Conservation (phyloP, 2,329 filamentous ascomycete species). For the Cercospora zeina region DNA sequence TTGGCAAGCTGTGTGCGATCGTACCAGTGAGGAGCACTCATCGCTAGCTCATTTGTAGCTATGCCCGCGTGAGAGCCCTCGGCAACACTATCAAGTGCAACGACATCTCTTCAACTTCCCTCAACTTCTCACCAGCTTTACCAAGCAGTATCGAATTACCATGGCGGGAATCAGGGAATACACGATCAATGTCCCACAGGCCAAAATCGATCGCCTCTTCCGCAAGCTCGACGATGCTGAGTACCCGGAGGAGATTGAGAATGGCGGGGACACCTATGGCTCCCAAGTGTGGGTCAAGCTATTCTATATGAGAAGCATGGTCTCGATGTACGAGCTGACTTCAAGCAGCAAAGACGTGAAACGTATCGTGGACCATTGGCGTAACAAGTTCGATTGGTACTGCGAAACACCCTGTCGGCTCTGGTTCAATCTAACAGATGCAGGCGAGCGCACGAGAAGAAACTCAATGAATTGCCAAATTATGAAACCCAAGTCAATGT, state of each 20-base stretch:
- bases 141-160: neutral
- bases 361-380: slow-evolving; percentile 60
- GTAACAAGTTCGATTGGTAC: slow-evolving; percentile 59
- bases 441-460: slow-evolving; percentile 55
- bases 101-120: neutral
- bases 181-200: slow-evolving; percentile 23
- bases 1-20: slow-evolving; percentile 12
- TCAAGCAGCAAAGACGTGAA: slow-evolving; percentile 53
- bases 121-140: neutral
- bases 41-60: neutral
- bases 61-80: slow-evolving; percentile 12
- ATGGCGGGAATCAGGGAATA: slow-evolving; percentile 25
- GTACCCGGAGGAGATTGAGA: slow-evolving; percentile 27
- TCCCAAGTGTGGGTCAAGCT: slow-evolving; percentile 49
- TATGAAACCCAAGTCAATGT: slow-evolving; percentile 57
- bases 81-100: neutral
- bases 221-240: slow-evolving; percentile 23
- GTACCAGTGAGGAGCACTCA: neutral
- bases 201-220: slow-evolving; percentile 22
- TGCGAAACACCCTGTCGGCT: neutral
- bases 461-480: slow-evolving; percentile 62
- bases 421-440: neutral
- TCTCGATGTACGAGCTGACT: neutral
- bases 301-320: neutral
- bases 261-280: slow-evolving; percentile 59